phyloP scores from a whole-genome alignment of 2,329 filamentous ascomycete species.

The Phaeoacremonium minimum region DNA sequence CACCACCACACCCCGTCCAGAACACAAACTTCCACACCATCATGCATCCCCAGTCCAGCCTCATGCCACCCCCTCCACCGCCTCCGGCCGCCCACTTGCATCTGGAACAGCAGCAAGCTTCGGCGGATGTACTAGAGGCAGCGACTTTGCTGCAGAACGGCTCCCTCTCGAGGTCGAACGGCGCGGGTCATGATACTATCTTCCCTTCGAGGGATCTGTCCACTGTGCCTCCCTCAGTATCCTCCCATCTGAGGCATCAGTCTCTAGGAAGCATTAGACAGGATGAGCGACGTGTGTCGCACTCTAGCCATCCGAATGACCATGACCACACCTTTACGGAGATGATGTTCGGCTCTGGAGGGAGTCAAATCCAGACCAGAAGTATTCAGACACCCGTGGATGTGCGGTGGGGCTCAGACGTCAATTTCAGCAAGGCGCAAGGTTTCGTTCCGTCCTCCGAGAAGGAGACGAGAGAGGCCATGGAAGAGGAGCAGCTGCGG shows the following conservation, averaged over 20 bases:
- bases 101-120: constrained; percentile 24
- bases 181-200: constrained; percentile 18
- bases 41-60: constrained; percentile 12
- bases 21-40: constrained; percentile 13
- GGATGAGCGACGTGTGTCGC: constrained; percentile 25
- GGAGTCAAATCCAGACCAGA: constrained; percentile 7
- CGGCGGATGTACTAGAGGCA: constrained; percentile 55
- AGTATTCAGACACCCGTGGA: constrained; percentile 25
- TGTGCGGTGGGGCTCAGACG: constrained; percentile 65
- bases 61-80: constrained; percentile 23
- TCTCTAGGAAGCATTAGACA: constrained; percentile 36
- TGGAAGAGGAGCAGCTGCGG: constrained; percentile 51
- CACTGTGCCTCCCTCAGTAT: constrained; percentile 23
- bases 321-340: constrained; percentile 32
- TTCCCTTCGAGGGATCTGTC: constrained; percentile 8
- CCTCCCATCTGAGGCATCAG: constrained; percentile 37
- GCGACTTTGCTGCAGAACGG: constrained; percentile 47
- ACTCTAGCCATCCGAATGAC: constrained; percentile 19
- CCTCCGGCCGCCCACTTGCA: constrained; percentile 19
- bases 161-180: constrained; percentile 18
- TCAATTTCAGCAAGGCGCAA: constrained; percentile 53
- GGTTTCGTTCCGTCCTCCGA: constrained; percentile 54
- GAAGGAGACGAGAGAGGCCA: constrained; percentile 53
- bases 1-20: neutral
- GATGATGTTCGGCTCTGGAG: constrained; percentile 31